A percentile compares a stretch with the other conserved stretches of the same genome.
Evolutionary conservation across 2,329 filamentous ascomycete species (phyloP).

Genomic region (Chalaropsis ovoidea): DNA sequence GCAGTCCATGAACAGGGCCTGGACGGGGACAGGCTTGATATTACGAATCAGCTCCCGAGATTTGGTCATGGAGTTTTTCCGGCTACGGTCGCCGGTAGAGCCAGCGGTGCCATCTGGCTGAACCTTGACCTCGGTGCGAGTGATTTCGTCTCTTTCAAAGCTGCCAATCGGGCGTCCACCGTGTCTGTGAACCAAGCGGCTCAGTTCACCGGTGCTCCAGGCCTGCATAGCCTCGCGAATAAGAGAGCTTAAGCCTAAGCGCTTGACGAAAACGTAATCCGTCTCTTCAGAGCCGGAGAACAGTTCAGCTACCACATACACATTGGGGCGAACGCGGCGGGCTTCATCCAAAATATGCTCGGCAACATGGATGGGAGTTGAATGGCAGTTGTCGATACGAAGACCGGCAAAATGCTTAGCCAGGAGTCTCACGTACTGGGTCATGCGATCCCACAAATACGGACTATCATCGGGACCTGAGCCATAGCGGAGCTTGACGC

Average conservation of each 20-base stretch:
- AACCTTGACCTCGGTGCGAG: conserved; percentile 44
- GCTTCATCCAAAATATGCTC: conserved; percentile 93
- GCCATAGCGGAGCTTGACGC: conserved; percentile 92
- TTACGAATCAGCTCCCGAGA: conserved; percentile 60
- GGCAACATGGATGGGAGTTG: conserved; percentile 85
- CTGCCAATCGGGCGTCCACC: conserved; percentile 91
- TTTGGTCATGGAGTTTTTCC: conserved; percentile 31
- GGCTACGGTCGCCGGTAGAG: conserved; percentile 2
- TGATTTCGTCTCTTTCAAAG: conserved; percentile 85
- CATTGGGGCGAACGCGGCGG: conserved; percentile 71
- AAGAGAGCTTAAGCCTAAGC: conserved; percentile 78
- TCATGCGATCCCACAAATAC: conserved; percentile 94
- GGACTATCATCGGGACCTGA: conserved; percentile 71
- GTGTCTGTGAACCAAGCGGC: conserved; percentile 83
- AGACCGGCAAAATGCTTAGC: conserved; percentile 93
- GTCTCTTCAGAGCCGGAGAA: conserved; percentile 93
- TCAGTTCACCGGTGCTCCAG: conserved; percentile 89
- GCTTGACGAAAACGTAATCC: conserved; percentile 92
- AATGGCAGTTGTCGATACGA: conserved; percentile 96
- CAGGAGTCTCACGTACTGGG: conserved; percentile 78
- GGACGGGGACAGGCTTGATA: conserved; percentile 79
- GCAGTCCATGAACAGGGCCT: conserved; percentile 97
- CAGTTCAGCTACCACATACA: conserved; percentile 88
- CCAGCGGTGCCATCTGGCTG: conserved; percentile 25
- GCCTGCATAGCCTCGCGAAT: conserved; percentile 98